These are phyloP conservation scores for Neoscytalidium dimidiatum DNA, from an alignment of 2,329 filamentous ascomycete genomes.

Conservation along the genomic window DNA sequence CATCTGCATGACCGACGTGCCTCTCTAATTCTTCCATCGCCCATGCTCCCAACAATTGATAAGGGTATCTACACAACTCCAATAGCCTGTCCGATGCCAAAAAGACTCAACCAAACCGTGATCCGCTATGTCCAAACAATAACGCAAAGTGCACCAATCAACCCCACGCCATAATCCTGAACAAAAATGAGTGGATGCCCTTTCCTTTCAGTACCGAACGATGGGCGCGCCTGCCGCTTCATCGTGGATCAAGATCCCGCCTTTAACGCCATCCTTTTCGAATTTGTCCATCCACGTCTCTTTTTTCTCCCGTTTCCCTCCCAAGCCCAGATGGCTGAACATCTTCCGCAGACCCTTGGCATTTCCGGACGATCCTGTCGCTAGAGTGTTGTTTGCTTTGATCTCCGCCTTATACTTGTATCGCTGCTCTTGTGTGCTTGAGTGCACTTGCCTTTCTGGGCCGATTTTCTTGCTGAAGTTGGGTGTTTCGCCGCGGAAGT, in stretches of 20 bases:
- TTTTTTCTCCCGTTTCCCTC: slow-evolving; percentile 36
- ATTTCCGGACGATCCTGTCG: slow-evolving; percentile 20
- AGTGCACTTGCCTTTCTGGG: slow-evolving; percentile 26
- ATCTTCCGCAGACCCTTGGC: slow-evolving; percentile 32
- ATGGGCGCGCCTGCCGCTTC: slow-evolving; percentile 32
- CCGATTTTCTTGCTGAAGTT: slow-evolving; percentile 38
- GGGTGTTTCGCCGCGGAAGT: slow-evolving; percentile 24
- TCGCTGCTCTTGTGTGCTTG: neutral
- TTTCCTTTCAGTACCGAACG: slow-evolving; percentile 32
- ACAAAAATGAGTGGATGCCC: neutral
- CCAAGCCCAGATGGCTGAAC: slow-evolving; percentile 27
- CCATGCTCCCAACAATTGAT: slow-evolving; percentile 10
- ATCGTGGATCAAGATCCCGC: slow-evolving; percentile 39
- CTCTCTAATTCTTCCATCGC: neutral
- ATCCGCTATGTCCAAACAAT: too few species aligned
- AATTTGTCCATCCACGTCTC: slow-evolving; percentile 46
- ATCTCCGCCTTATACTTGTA: slow-evolving; percentile 34
- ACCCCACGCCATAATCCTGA: neutral
- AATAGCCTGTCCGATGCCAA: neutral
- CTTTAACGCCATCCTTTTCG: slow-evolving; percentile 42
- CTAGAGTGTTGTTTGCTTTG: slow-evolving; percentile 29
- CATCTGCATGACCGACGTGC: too few species aligned
- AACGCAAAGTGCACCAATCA: neutral
- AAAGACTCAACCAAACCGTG: neutral
- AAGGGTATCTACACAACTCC: slow-evolving; percentile 18